Conservation (phyloP, 176 grass and related monocot species). For the Avena sativa region DNA sequence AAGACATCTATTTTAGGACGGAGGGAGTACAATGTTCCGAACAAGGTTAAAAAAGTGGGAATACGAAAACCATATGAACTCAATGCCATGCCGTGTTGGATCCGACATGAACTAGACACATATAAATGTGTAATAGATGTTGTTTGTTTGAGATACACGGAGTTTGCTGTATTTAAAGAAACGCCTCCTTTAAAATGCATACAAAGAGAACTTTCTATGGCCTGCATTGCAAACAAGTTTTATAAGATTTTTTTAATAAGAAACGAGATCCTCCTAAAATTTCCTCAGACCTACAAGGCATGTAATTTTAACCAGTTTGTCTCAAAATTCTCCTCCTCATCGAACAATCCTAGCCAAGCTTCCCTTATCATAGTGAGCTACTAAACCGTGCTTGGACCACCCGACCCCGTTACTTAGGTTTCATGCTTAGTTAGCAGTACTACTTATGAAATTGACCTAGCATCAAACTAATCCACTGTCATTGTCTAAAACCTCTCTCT, state of each 20-base stretch:
- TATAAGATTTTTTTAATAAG: too few species aligned
- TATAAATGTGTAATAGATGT: too few species aligned
- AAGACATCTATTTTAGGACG: too few species aligned
- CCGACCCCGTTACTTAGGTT: not conserved
- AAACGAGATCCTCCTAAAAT: not conserved
- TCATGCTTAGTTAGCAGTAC: not conserved
- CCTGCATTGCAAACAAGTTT: too few species aligned
- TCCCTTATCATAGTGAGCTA: not conserved
- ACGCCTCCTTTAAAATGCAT: too few species aligned
- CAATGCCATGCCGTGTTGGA: not conserved
- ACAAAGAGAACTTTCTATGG: too few species aligned
- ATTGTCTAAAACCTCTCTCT: slow-evolving; percentile 1
- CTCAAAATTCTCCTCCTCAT: not conserved
- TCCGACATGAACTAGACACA: not conserved
- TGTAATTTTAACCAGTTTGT: too few species aligned
- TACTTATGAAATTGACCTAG: not conserved
- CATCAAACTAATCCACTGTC: slow-evolving; percentile 14
- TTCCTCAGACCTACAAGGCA: too few species aligned
- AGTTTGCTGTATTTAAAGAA: too few species aligned
- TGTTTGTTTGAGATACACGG: too few species aligned
- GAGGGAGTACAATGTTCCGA: too few species aligned
- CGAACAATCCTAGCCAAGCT: not conserved
- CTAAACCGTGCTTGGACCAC: not conserved
- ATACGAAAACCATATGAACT: not conserved
- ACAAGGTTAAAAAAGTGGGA: too few species aligned